Base-by-base conservation (phyloP, 257 asterid genomes). In the Lithospermum erythrorhizon region DNA sequence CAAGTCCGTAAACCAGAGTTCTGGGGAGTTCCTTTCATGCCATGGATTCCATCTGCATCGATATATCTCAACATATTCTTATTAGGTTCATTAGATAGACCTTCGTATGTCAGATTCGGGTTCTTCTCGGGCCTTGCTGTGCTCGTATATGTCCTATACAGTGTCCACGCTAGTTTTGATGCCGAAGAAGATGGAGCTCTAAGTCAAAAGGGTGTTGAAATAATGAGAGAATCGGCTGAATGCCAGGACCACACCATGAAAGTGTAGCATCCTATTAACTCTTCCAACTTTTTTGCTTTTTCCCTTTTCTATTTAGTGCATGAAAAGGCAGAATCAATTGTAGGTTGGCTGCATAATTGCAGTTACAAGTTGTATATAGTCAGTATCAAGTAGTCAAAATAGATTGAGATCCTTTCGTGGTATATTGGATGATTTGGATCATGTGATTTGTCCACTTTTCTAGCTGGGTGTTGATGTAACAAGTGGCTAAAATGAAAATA, bases 11-110 rank as follows among this genome's bases (percentile, higher is more conserved):
- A 77, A 72, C 98, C 98, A 0, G 90, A 86, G 76, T 75, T 78
- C 25, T 93, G 98, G 98, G 97, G 98, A 25, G 97, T 93, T 65
- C 98, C 97, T 0, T 24, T 89, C 58, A 89, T 93, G 98, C 98
- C 98, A 20, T 93, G 98, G 98, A 78, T 86, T 21, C 98, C 98
- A 55, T 84, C 91, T 61, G 25, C 76, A 21, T 93, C 98, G 61
- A 84, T 93, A 66, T 84, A 81, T 55, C 95, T 93, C 49, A 80
- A 93, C 75, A 82, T 93, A 63, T 93, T 93, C 82, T 61, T 93
- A 78, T 64, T 93, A 69, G 96, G 98, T 2, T 72, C 87, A 25
- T 83, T 89, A 14, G 83, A 81, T 22, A 73, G 66, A 59, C 85
- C 81, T 1, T 89, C 95, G 6, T 93, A 84, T 29, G 20, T 84